Conservation (phyloP, 1,284 basidiomycete genomes). For the Ceratobasidium sp. region DNA sequence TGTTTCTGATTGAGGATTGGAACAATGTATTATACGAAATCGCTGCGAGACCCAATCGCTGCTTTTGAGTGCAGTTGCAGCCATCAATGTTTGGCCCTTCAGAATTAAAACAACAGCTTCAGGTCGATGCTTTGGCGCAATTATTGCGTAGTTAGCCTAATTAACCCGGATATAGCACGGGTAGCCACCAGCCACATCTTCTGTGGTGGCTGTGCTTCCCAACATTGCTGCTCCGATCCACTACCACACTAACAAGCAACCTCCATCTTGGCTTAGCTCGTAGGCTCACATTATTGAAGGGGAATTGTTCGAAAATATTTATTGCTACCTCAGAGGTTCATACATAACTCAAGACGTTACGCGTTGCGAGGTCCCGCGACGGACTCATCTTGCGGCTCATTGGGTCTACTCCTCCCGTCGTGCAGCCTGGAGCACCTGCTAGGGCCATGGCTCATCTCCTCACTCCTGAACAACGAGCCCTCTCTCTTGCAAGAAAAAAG, state of each 20-base stretch:
- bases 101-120: too few species aligned
- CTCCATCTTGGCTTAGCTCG: background rate
- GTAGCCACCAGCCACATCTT: conserved; percentile 2
- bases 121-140: too few species aligned
- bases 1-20: background rate
- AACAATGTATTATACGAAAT: conserved; percentile 9
- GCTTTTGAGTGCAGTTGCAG: background rate
- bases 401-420: background rate
- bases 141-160: too few species aligned
- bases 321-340: background rate
- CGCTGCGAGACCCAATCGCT: background rate
- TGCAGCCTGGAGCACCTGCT: too few species aligned
- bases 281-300: too few species aligned
- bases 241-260: background rate
- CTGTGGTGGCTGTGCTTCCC: background rate
- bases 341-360: background rate
- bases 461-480: conserved; percentile 42
- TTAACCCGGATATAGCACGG: too few species aligned
- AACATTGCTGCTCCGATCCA: background rate
- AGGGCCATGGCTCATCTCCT: conserved; percentile 28
- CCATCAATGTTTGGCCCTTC: background rate
- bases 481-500: conserved; percentile 41
- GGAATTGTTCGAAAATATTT: background rate
- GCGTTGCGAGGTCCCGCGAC: background rate
- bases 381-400: background rate